Base-by-base conservation (phyloP, 2,329 filamentous ascomycete species). In the Fusarium abutilonis region DNA sequence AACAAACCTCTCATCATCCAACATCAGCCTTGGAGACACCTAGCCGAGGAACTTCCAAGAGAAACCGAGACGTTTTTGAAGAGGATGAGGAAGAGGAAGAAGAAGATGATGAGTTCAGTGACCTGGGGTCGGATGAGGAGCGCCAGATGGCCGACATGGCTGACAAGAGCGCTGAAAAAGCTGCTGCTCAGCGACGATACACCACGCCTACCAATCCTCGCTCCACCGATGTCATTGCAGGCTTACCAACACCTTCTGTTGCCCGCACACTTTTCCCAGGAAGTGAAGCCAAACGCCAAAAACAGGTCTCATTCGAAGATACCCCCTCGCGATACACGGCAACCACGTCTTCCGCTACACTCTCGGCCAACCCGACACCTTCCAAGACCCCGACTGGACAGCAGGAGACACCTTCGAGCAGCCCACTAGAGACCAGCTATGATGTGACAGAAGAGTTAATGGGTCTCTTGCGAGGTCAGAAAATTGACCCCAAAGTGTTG, bases 401-500 rank as follows among this genome's bases (percentile, higher is more conserved):
- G 9, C 65, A 48, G 14, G 39, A 36, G 28, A 53, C 31, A 15
- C 61, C 65, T 4, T 31, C 66, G 2, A 68, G 59, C 43, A 65
- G 56, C 15, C 56, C 64, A 5, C 32, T 49, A 6, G 63, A 62
- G 10, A 52, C 57, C 6, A 45, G 48, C 19, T 71, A 72, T 56
- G 75, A 79, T 34, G 70, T 83, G 46, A 78, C 78, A 2, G 70
- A 75, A 4, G 78, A 85, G 44, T 76, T 88, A 36, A 77, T 87
- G 73, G 64, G 68, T 2, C 68, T 88, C 6, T 78, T 89, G 2
- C 73, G 73, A 13, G 75, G 73, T 38, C 76, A 81, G 52, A 68
- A 74, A 9, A 61, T 87, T 14, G 74, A 77, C 19, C 68, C 73
- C 2, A 56, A 68, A 0, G 75, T 78, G 1, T 73, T 78, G 5